Evolutionary conservation across 2,329 filamentous ascomycete genomes (phyloP).

Genomic region (Fusarium poae): DNA sequence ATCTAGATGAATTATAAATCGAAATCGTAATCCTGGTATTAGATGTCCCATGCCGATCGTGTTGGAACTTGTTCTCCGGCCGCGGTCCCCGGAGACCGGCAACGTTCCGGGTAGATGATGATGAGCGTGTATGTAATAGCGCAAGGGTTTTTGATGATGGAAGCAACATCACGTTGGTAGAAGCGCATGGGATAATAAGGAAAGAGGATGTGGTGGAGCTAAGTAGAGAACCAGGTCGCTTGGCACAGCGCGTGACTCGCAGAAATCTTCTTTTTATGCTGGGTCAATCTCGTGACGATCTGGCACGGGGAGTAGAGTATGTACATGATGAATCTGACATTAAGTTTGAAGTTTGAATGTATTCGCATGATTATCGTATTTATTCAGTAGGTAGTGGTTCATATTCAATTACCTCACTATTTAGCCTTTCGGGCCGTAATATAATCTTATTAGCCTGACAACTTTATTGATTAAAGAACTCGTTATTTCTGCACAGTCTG

Average conservation of each 20-base stretch:
- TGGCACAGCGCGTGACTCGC: slow-evolving; percentile 30
- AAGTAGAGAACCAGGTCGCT: background rate
- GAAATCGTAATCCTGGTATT: background rate
- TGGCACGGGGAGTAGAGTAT: slow-evolving; percentile 16
- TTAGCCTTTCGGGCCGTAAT: background rate
- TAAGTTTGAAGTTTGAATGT: background rate
- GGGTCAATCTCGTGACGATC: slow-evolving; percentile 28
- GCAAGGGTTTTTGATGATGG: slow-evolving; percentile 16
- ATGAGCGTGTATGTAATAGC: slow-evolving; percentile 13
- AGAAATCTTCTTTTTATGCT: slow-evolving; percentile 3
- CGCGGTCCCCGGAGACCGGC: slow-evolving; percentile 21
- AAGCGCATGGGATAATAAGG: slow-evolving; percentile 29
- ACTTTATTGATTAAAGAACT: background rate
- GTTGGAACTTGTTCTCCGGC: slow-evolving; percentile 13
- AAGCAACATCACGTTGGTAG: slow-evolving; percentile 27
- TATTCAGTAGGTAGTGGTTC: background rate
- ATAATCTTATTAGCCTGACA: background rate
- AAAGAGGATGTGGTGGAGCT: slow-evolving; percentile 25
- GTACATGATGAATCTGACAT: background rate
- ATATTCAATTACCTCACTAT: background rate
- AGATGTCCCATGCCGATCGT: slow-evolving; percentile 5
- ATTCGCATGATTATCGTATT: background rate
- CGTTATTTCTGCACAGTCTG: slow-evolving; percentile 2
- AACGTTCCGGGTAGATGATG: slow-evolving; percentile 23
- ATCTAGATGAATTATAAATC: background rate